Base-by-base conservation (phyloP, 805 yeast species). In the Candida taoyuanica region DNA sequence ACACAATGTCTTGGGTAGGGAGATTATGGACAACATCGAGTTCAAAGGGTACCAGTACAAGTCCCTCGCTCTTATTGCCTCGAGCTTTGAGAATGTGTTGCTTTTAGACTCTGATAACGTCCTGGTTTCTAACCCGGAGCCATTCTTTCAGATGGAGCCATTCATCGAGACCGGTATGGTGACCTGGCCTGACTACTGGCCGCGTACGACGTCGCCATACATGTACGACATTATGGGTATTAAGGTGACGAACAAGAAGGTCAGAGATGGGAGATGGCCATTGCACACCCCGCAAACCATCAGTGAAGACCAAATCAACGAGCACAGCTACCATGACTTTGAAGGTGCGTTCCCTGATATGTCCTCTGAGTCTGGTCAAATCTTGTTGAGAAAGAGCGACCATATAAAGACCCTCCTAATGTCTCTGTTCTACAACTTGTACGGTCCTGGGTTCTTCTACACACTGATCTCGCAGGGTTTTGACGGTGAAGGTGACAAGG, bases 401-500 rank as follows among this genome's bases (percentile, higher is more conserved):
- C 91, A 82, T 52, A 51, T 78, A 37, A 70, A 68, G 42, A 78
- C 86, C 0, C 55, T 82, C 31, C 54, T 81, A 19, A 58, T 83
- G 33, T 66, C 84, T 3, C 62, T 77, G 29, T 82, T 80, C 57
- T 83, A 83, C 56, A 82, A 83, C 48, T 59, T 77, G 1, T 64
- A 66, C 56, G 89, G 91, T 0, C 87, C 87, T 1, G 58, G 66
- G 7, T 77, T 71, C 60, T 83, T 76, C 56, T 83, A 82, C 50
- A 81, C 80, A 9, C 58, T 83, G 40, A 65, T 83, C 46, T 73
- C 85, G 0, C 89, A 81, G 53, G 86, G 86, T 4, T 67, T 76
- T 18, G 78, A 86, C 1, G 91, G 91, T 19, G 84, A 82, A 63
- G 89, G 91, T 36, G 91, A 83, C 53, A 83, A 83, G 54, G 91